phyloP scores from a whole-genome alignment of 805 yeast species.

The Hanseniaspora clermontiae region DNA sequence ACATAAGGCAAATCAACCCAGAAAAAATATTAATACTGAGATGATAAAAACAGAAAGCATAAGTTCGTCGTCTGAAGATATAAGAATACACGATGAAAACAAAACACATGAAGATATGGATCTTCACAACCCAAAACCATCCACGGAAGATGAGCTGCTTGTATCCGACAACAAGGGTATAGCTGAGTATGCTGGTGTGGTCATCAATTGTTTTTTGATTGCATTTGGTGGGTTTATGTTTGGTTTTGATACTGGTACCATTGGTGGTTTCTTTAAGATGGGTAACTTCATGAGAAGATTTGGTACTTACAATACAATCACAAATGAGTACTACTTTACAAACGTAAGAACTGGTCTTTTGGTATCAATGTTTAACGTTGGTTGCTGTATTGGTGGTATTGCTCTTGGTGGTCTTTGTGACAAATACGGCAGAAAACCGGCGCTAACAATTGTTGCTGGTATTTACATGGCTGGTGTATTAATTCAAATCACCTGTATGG shows the following conservation, averaged over 20 bases:
- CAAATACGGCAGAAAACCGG: constrained; percentile 51
- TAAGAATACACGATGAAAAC: neutral
- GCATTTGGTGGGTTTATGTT: constrained; percentile 70
- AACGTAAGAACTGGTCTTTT: constrained; percentile 45
- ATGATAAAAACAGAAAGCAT: neutral
- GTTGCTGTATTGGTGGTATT: constrained; percentile 61
- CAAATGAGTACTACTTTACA: constrained; percentile 37
- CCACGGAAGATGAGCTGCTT: neutral
- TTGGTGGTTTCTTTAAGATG: constrained; percentile 54
- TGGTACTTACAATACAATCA: constrained; percentile 33
- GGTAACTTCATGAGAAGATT: constrained; percentile 45
- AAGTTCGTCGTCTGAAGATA: neutral
- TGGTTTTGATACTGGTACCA: constrained; percentile 75
- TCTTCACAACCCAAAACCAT: neutral
- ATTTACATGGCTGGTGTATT: constrained; percentile 56
- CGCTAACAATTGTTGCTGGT: constrained; percentile 48
- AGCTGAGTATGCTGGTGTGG: constrained; percentile 23
- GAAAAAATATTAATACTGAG: neutral
- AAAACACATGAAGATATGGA: neutral
- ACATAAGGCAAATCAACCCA: neutral
- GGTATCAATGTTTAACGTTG: constrained; percentile 54
- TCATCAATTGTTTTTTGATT: constrained; percentile 31
- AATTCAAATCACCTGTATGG: constrained; percentile 50
- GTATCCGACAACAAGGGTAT: neutral
- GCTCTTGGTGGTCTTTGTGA: constrained; percentile 48